These are phyloP conservation scores for Rhizopus sp. DNA, from an alignment of 371 early-diverging fungal species.

Conservation along the genomic window DNA sequence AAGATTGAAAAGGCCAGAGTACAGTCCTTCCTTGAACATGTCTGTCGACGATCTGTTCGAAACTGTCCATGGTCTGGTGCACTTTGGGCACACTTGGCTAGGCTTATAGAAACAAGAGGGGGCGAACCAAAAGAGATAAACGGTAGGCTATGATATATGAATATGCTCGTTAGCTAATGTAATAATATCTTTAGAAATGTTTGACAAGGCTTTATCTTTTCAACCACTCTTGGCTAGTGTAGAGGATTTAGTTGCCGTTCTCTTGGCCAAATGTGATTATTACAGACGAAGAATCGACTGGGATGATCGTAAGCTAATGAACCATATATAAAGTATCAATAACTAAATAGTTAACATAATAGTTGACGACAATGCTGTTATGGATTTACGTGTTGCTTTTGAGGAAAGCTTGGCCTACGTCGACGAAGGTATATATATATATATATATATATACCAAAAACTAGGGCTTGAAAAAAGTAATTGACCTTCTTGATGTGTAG, in stretches of 20 bases:
- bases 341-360: background rate
- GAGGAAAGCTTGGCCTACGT: constrained; percentile 36
- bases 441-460: no score
- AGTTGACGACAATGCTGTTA: constrained; percentile 26
- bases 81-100: constrained; percentile 54
- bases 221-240: constrained; percentile 32
- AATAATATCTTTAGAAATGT: constrained; percentile 24
- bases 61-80: constrained; percentile 75
- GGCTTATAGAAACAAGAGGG: constrained; percentile 33
- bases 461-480: background rate
- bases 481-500: constrained; percentile 19
- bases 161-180: background rate
- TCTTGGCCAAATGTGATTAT: constrained; percentile 44
- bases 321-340: background rate
- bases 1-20: constrained; percentile 39
- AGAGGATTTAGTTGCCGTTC: constrained; percentile 43
- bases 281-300: constrained; percentile 38
- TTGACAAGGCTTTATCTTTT: constrained; percentile 37
- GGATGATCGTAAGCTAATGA: constrained; percentile 37
- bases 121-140: constrained; percentile 18
- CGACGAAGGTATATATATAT: constrained; percentile 31
- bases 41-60: constrained; percentile 55
- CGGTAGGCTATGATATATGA: constrained; percentile 15
- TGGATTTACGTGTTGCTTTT: constrained; percentile 36
- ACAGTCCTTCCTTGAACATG: constrained; percentile 21